Percentiles rank a stretch among this genome's conserved stretches.
Conservation (phyloP, 2,329 filamentous ascomycete genomes). For the Periconia digitata region DNA sequence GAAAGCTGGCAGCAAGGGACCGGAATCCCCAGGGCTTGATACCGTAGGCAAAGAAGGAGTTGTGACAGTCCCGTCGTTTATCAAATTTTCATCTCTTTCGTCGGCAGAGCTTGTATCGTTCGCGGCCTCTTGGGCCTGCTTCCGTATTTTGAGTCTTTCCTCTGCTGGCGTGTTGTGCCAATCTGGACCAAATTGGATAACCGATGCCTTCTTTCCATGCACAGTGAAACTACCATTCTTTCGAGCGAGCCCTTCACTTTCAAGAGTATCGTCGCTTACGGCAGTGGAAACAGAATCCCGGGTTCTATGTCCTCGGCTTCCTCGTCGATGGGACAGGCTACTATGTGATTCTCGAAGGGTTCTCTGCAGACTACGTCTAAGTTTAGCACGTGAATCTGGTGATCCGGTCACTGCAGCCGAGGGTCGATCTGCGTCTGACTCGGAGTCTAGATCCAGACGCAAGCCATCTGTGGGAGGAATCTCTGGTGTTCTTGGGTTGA, state of each 20-base stretch:
- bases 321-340: conserved; percentile 66
- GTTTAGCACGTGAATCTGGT: conserved; percentile 64
- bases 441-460: conserved; percentile 25
- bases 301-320: conserved; percentile 61
- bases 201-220: conserved; percentile 95
- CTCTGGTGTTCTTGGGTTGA: conserved; percentile 28
- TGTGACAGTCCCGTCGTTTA: conserved; percentile 26
- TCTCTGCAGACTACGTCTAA: conserved; percentile 84
- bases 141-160: conserved; percentile 42
- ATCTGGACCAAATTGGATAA: conserved; percentile 94
- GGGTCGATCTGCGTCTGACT: conserved; percentile 34
- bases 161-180: conserved; percentile 63
- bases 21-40: conserved; percentile 22
- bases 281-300: conserved; percentile 69
- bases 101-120: conserved; percentile 27
- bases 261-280: conserved; percentile 49
- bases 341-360: conserved; percentile 79
- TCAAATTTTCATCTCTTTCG: conserved; percentile 27
- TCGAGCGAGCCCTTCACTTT: conserved; percentile 71
- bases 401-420: conserved; percentile 34
- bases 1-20: conserved; percentile 22
- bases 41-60: conserved; percentile 18
- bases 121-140: conserved; percentile 37
- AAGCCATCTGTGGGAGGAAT: conserved; percentile 23
- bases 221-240: conserved; percentile 90